A percentile compares a stretch with the other conserved stretches of the same genome.
Conservation (phyloP, 1,139 yeast species). For the Maudiozyma humilis region DNA sequence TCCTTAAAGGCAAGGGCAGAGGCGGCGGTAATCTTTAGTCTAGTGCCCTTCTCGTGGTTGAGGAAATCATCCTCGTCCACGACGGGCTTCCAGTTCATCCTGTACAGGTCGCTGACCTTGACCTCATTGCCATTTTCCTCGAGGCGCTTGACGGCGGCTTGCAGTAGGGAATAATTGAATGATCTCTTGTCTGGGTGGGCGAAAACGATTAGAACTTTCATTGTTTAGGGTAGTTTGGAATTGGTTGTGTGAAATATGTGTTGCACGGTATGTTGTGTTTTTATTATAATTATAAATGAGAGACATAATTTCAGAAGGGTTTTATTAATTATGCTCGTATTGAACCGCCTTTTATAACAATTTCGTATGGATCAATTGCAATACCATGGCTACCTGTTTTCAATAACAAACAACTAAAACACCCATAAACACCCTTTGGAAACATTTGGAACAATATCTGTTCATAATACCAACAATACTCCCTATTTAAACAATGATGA, state of each 20-base stretch:
- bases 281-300: too few relatives aligned
- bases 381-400: too few relatives aligned
- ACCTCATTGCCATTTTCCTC: slow-evolving; percentile 21
- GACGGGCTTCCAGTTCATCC: slow-evolving; percentile 17
- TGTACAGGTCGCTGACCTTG: slow-evolving; percentile 21
- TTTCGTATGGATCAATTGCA: too few relatives aligned
- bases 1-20: slow-evolving; percentile 12
- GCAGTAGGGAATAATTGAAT: slow-evolving; percentile 17
- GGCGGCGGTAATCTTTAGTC: slow-evolving; percentile 11
- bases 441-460: too few relatives aligned
- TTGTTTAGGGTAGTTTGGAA: background rate
- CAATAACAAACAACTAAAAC: too few relatives aligned
- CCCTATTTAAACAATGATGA: too few relatives aligned
- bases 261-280: too few relatives aligned
- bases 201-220: slow-evolving; percentile 19
- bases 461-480: too few relatives aligned
- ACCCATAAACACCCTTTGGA: too few relatives aligned
- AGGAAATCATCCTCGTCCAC: slow-evolving; percentile 19
- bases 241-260: background rate
- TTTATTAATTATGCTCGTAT: too few relatives aligned
- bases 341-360: too few relatives aligned
- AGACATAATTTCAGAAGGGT: too few relatives aligned
- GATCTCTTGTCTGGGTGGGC: slow-evolving; percentile 26
- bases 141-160: slow-evolving; percentile 14
- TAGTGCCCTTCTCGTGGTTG: slow-evolving; percentile 9